phyloP scores from a whole-genome alignment of 768 basidiomycete genomes.

The Psilocybe cubensis region DNA sequence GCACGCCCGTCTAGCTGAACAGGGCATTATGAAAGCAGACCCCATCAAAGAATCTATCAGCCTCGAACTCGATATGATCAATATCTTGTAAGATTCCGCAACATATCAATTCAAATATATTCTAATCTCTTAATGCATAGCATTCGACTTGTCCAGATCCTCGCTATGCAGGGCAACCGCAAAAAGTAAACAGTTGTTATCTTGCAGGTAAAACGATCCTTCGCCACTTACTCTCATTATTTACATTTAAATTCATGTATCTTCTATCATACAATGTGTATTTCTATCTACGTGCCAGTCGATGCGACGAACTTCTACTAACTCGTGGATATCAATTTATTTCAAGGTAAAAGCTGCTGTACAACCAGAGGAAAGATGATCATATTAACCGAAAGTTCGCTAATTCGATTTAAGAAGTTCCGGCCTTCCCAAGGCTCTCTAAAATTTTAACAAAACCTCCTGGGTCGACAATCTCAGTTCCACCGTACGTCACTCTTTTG shows the following conservation, averaged over 20 bases:
- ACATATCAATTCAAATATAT: background rate
- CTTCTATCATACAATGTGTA: background rate
- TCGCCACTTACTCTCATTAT: background rate
- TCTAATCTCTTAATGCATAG: slow-evolving; percentile 35
- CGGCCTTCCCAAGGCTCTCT: slow-evolving; percentile 61
- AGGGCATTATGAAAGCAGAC: slow-evolving; percentile 68
- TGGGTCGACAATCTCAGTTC: slow-evolving; percentile 94
- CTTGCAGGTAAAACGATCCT: background rate
- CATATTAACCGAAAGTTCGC: background rate
- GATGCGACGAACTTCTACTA: background rate
- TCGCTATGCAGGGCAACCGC: slow-evolving; percentile 66
- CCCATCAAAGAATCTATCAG: slow-evolving; percentile 79
- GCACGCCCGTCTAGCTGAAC: slow-evolving; percentile 75
- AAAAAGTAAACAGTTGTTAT: slow-evolving; percentile 43
- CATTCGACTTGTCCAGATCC: slow-evolving; percentile 80
- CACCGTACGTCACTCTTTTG: slow-evolving; percentile 90
- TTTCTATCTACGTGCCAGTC: background rate
- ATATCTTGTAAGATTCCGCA: slow-evolving; percentile 70
- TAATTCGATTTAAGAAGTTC: slow-evolving; percentile 13
- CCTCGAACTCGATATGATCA: slow-evolving; percentile 86
- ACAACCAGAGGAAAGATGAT: background rate
- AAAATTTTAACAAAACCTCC: slow-evolving; percentile 79
- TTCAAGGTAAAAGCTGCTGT: no score
- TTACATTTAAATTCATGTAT: slow-evolving; percentile 1
- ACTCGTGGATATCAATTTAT: background rate